These are phyloP conservation scores for Tolypocladium paradoxum DNA, from an alignment of 2,329 filamentous ascomycete species.

Conservation along the genomic window DNA sequence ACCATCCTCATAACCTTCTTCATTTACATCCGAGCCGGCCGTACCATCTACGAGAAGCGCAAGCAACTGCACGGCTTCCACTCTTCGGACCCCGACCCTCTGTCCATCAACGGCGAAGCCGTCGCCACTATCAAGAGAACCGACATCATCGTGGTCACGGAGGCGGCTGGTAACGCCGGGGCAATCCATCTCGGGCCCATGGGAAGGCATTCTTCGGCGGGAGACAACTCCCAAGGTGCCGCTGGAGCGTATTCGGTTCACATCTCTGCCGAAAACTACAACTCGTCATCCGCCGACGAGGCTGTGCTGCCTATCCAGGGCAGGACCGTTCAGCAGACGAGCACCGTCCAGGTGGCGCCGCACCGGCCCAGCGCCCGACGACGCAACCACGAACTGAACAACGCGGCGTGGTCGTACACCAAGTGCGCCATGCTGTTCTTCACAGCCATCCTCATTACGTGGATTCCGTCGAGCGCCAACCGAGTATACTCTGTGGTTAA, in stretches of 20 bases:
- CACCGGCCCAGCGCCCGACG: conserved; percentile 18
- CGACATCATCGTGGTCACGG: conserved; percentile 52
- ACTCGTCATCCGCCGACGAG: conserved; percentile 9
- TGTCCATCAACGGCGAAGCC: conserved; percentile 29
- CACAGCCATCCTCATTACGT: conserved; percentile 58
- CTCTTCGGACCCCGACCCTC: conserved; percentile 32
- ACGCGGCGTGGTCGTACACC: conserved; percentile 57
- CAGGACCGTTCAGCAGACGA: conserved; percentile 8
- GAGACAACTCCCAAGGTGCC: conserved; percentile 4
- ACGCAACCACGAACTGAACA: conserved; percentile 43
- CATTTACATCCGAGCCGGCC: conserved; percentile 57
- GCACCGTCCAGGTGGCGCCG: conserved; percentile 7
- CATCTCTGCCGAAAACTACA: conserved; percentile 28
- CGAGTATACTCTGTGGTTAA: conserved; percentile 60
- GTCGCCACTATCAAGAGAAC: conserved; percentile 45
- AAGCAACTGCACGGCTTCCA: conserved; percentile 47
- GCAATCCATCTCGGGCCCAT: conserved; percentile 14
- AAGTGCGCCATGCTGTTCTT: conserved; percentile 65
- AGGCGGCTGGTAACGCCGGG: conserved; percentile 18
- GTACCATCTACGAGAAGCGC: conserved; percentile 57
- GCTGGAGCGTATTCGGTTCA: conserved; percentile 37
- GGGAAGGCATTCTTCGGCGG: conserved; percentile 7
- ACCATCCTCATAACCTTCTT: conserved; percentile 49
- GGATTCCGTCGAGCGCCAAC: conserved; percentile 70
- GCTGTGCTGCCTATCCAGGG: conserved; percentile 16